phyloP scores from a whole-genome alignment of 2,329 filamentous ascomycete species.

The Neocatenulostroma microsporum region DNA sequence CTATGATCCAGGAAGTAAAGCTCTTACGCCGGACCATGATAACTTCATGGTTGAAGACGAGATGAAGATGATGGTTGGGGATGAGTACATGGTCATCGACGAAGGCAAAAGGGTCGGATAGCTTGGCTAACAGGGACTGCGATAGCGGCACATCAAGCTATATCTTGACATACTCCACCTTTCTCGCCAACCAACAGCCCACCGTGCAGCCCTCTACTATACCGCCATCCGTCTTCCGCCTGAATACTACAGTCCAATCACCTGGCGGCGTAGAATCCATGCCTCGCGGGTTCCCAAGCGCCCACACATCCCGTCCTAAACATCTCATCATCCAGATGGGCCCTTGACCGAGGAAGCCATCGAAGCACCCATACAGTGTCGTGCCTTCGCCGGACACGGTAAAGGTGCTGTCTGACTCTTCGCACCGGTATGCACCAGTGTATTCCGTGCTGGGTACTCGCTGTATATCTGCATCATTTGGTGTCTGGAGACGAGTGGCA shows the following conservation, averaged over 20 bases:
- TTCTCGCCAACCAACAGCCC: conserved; percentile 38
- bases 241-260: conserved; percentile 38
- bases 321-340: conserved; percentile 32
- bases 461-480: conserved; percentile 1
- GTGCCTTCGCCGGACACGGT: conserved; percentile 28
- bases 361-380: conserved; percentile 37
- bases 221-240: conserved; percentile 12
- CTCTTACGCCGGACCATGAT: conserved; percentile 29
- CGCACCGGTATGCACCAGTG: conserved; percentile 30
- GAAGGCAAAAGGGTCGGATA: conserved; percentile 18
- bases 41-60: conserved; percentile 28
- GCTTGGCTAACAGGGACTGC: no score
- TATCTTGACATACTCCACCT: conserved; percentile 14
- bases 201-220: conserved; percentile 25
- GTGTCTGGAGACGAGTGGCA: conserved; percentile 4
- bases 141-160: no score
- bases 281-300: conserved; percentile 32
- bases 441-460: conserved; percentile 6
- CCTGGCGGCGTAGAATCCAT: conserved; percentile 38
- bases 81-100: conserved; percentile 32
- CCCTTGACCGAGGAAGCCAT: conserved; percentile 36
- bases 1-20: conserved; percentile 40
- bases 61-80: conserved; percentile 41
- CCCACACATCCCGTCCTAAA: conserved; percentile 35
- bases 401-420: conserved; percentile 34